Evolutionary conservation across 2,329 filamentous ascomycete genomes (phyloP).

Genomic region (Lasiodiplodia hormozganensis): DNA sequence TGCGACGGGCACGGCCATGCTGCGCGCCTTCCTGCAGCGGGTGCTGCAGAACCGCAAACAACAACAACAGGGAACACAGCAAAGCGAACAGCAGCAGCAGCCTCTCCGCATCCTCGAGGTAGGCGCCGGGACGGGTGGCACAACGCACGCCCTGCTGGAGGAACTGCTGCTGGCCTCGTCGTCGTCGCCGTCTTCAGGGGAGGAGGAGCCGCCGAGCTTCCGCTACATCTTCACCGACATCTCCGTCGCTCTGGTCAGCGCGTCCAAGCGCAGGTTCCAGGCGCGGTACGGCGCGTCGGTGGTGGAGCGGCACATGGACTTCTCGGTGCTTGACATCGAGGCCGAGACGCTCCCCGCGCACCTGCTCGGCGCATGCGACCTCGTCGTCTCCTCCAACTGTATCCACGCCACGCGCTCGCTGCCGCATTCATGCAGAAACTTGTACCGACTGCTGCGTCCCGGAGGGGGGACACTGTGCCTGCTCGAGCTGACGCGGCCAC

Average conservation of each 20-base stretch:
- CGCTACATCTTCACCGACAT: conserved; percentile 52
- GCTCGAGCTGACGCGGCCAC: conserved; percentile 40
- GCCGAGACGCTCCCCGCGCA: conserved; percentile 34
- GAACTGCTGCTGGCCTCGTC: conserved; percentile 32
- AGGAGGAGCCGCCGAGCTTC: conserved; percentile 36
- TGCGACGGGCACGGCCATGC: conserved; percentile 29
- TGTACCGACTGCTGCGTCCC: conserved; percentile 36
- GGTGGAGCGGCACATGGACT: conserved; percentile 40
- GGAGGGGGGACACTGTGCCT: conserved; percentile 40
- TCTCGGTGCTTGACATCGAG: conserved; percentile 43
- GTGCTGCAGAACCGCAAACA: neutral
- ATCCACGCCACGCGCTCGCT: conserved; percentile 43
- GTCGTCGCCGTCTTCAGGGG: conserved; percentile 6
- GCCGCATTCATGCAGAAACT: conserved; percentile 30
- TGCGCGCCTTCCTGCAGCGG: conserved; percentile 33
- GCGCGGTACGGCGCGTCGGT: conserved; percentile 29
- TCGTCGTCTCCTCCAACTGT: conserved; percentile 42
- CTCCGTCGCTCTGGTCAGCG: conserved; percentile 43
- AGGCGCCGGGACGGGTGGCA: conserved; percentile 31
- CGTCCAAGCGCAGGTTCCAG: conserved; percentile 41
- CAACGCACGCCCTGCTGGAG: conserved; percentile 38
- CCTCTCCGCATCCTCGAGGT: conserved; percentile 29
- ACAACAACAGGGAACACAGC: no score
- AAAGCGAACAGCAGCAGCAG: neutral
- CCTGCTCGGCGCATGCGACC: conserved; percentile 33